These are phyloP conservation scores for Elsinoe australis DNA, from an alignment of 2,329 filamentous ascomycete species.

Conservation along the genomic window DNA sequence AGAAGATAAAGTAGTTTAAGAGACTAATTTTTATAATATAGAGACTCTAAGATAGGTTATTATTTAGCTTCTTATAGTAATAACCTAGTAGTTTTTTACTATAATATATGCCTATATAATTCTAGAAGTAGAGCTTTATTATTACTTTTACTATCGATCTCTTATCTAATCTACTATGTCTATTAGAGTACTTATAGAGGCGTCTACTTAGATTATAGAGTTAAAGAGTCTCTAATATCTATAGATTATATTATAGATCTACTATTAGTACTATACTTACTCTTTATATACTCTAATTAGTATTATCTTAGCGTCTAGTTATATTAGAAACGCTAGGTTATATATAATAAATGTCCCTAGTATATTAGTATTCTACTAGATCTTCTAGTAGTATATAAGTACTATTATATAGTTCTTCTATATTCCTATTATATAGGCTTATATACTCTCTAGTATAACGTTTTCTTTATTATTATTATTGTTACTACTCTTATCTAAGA, in stretches of 20 bases:
- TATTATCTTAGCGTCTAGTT: not conserved
- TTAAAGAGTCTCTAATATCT: not conserved
- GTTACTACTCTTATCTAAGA: not conserved
- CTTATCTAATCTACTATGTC: not conserved
- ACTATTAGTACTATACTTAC: not conserved
- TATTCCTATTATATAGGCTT: not conserved
- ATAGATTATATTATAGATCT: not conserved
- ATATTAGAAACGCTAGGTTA: not conserved
- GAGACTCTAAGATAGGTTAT: not conserved
- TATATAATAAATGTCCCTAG: too few species aligned
- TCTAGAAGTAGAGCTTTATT: not conserved
- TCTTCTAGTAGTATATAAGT: not conserved
- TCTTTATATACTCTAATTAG: not conserved
- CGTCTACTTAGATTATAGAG: too few species aligned
- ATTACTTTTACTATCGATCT: not conserved
- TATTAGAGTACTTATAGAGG: not conserved
- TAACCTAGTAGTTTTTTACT: slow-evolving; percentile 3
- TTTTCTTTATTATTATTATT: not conserved
- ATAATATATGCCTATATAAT: not conserved
- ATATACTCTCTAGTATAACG: not conserved
- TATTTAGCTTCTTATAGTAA: not conserved
- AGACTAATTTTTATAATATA: not conserved
- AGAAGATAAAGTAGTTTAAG: not conserved
- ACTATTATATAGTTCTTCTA: slow-evolving; percentile 1
- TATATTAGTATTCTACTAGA: too few species aligned